Base-by-base conservation (phyloP, 169 alveolate genomes). In the Nephromyces sp. region DNA sequence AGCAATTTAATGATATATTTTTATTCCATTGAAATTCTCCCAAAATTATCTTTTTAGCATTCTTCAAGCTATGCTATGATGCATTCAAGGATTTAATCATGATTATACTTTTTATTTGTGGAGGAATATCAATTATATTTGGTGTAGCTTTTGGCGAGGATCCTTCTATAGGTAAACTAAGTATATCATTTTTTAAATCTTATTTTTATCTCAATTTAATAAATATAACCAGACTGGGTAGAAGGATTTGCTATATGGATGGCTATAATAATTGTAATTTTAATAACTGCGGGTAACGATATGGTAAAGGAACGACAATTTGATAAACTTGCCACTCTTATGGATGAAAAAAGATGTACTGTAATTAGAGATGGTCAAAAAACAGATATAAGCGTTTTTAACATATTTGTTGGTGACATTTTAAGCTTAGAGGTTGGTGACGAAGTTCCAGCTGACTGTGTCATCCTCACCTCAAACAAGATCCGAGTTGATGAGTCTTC, bases 211-310 rank as follows among this genome's bases (percentile, higher is more conserved):
- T n/a, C n/a, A 15, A 15, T 43, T 15, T 15, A 15, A 15, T n/a
- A n/a, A 43, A 43, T 64, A 75, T 21, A 63, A 87, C 0, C 70
- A 24, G 97, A 89, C 27, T 92, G 96, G 96, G 77, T 92, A 29
- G 97, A 92, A 75, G 97, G 97, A 22, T 66, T 85, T 65, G 92
- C 94, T 21, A 92, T 92, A 31, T 68, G 87, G 25, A 67, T 92
- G 15, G 95, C 95, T 8, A 92, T 92, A 33, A 32, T 88, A 51
- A 84, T 89, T 29, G 93, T 92, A 30, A 88, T 87, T 31, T 65
- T 82, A 32, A 92, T 89, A 63, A 81, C 92, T 28, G 85, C 94
- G 24, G 71, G 74, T 24, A 87, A 88, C 43, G 89, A 89, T 64
- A 86, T 79, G 61, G 28, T 77, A 68, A 92, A 90, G 80, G 94